Evolutionary conservation across 768 basidiomycete genomes (phyloP), one percentile per base, ranked within the genome.

Genomic region (Suillus hirtellus): DNA sequence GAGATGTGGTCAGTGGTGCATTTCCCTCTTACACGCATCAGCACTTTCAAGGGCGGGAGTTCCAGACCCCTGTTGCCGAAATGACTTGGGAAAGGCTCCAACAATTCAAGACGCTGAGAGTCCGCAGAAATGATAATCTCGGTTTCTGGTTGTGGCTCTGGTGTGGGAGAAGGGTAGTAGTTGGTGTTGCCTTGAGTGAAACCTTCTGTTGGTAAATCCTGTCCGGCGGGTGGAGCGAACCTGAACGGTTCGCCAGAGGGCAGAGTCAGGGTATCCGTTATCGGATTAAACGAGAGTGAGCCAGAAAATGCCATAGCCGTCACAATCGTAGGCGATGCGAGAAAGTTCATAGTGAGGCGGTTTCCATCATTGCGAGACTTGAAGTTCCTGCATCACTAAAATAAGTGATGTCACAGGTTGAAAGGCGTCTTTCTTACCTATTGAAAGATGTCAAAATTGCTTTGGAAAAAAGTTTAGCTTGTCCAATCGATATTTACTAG

Each of bases 1-100:
- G 93, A 95, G 63, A 99, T 99, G 73, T 99, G 97, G 71, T 99
- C 97, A 19, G 97, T 99, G 14, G 97, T 99, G 75, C 97, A 99
- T 78, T 99, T 99, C n/a, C 97, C 97, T 67, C 92, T 81, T 8
- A 99, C 93, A 37, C 95, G 81, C 84, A 99, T 86, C 58, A 99
- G 75, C 59, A 96, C 92, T 69, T 87, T 92, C 74, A 98, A 78
- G 27, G 84, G 69, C 10, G 94, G 90, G 17, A 99, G 80, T 78
- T 99, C 97, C 43, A 88, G 75, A 15, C 82, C 84, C 62, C 84
- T 77, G 17, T 76, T 64, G 17, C 80, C 82, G 71, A 98, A 97
- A 70, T 87, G 92, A 66, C 88, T 89, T 2, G 76, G 63, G 77
- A 99, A 99, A 4, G 97, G 93, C 69, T 91, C 84, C 27, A 99